A percentile compares a stretch with the other conserved stretches of the same genome.
phyloP scores from a whole-genome alignment of 2,329 filamentous ascomycete genomes.

The Phyllosticta capitalensis region DNA sequence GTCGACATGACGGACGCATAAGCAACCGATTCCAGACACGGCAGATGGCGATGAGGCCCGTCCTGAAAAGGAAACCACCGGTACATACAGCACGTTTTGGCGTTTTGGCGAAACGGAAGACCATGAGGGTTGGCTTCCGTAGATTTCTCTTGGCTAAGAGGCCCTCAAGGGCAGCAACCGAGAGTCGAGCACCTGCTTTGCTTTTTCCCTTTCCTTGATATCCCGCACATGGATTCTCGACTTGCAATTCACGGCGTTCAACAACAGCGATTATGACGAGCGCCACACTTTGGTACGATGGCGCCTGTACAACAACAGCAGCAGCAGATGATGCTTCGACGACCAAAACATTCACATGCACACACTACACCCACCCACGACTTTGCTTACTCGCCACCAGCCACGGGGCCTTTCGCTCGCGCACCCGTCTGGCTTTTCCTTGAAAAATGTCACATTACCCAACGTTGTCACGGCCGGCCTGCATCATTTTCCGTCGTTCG shows the following conservation, averaged over 20 bases:
- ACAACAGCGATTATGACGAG: constrained; percentile 6
- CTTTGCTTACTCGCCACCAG: background rate
- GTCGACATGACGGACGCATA: constrained; percentile 54
- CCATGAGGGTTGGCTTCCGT: constrained; percentile 1
- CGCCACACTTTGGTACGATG: background rate
- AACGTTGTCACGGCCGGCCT: constrained; percentile 9
- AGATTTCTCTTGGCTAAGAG: constrained; percentile 7
- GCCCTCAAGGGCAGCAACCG: background rate
- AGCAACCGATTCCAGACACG: background rate
- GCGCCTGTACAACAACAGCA: background rate
- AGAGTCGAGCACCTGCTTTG: constrained; percentile 1
- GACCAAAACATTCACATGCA: background rate
- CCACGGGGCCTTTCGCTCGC: background rate
- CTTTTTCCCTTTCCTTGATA: constrained; percentile 11
- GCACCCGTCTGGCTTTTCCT: background rate
- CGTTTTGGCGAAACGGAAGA: constrained; percentile 3
- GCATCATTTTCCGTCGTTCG: constrained; percentile 2
- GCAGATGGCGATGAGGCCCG: background rate
- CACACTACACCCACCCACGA: background rate
- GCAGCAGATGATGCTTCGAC: background rate
- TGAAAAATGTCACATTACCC: constrained; percentile 2
- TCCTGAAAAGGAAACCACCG: background rate
- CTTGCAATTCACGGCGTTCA: constrained; percentile 5
- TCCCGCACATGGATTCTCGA: constrained; percentile 8
- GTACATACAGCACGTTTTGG: constrained; percentile 3